Evolutionary conservation across 306 rosid species (phyloP).

Genomic region (Fragaria ananassa): DNA sequence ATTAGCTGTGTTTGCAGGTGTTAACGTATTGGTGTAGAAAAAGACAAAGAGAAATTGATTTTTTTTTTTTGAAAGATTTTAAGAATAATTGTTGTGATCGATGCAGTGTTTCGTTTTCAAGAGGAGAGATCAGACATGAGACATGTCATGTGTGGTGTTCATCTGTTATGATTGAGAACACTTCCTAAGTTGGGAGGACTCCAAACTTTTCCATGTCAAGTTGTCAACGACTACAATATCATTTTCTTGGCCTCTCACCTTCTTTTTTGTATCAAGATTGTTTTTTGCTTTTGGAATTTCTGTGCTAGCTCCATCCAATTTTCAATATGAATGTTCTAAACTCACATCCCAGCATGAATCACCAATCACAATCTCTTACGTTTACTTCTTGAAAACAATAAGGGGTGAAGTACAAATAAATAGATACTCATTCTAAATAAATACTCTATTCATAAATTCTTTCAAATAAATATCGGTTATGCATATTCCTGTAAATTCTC

Average conservation of each 20-base stretch:
- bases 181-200: not conserved
- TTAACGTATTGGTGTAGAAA: conserved; percentile 1
- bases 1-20: not conserved
- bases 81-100: not conserved
- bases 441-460: no score
- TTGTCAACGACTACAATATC: not conserved
- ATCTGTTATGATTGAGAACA: not conserved
- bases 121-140: not conserved
- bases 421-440: no score
- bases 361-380: not conserved
- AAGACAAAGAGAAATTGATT: not conserved
- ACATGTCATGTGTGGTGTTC: conserved; percentile 4
- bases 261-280: not conserved
- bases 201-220: not conserved
- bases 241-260: not conserved
- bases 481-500: no score
- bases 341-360: not conserved
- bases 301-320: not conserved
- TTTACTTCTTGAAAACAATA: not conserved
- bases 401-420: no score
- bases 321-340: not conserved
- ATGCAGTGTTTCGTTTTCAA: not conserved
- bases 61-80: not conserved
- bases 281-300: not conserved
- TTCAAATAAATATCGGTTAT: no score